Evolutionary conservation across 1,284 basidiomycete species (phyloP), one percentile per base, ranked within the genome.

Genomic region (Prillingera fragicola): DNA sequence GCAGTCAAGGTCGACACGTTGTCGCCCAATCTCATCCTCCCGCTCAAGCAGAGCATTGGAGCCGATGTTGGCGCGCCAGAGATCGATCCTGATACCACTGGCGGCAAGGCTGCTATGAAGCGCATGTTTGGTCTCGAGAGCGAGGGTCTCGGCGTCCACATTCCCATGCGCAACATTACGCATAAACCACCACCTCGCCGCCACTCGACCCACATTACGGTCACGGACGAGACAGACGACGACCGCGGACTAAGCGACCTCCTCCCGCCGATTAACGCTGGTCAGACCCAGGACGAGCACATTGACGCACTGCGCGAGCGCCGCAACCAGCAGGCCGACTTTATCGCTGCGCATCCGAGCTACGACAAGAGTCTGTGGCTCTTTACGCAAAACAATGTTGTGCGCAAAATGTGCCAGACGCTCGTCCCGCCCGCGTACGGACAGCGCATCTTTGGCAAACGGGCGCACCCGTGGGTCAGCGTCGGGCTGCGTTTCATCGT

Each of bases 341-440:
- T 95, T 64, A 95, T 97, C 55, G 80, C 80, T 3, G 79, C 84
- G 34, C 85, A 97, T 71, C 90, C 94, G 0, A 81, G 83, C 1
- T 98, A 87, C 61, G 94, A 97, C 71, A 85, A 83, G 60, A 82
- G 87, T 0, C 84, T 96, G 56, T 96, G 88, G 83, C 55, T 95
- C 8, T 85, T 97, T 65, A 81, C 84, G 3, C 90, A 95, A 70
- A 79, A 80, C 57, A 91, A 85, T 55, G 69, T 72, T 4, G 37
- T 95, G 32, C 83, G 94, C 1, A 78, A 76, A 40, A 68, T 84
- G 45, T 96, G 87, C 65, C 94, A 98, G 71, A 81, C 79, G 44
- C 67, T 95, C 24, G 88, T 94, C 6, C 80, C 81, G 13, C 86
- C 92, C 0, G 79, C 87, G 1, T 80, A 83, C 52, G 90, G 89